Percentiles rank a stretch among this genome's conserved stretches.
Conservation (phyloP, 805 yeast species). For the Blastobotrys peoriensis region DNA sequence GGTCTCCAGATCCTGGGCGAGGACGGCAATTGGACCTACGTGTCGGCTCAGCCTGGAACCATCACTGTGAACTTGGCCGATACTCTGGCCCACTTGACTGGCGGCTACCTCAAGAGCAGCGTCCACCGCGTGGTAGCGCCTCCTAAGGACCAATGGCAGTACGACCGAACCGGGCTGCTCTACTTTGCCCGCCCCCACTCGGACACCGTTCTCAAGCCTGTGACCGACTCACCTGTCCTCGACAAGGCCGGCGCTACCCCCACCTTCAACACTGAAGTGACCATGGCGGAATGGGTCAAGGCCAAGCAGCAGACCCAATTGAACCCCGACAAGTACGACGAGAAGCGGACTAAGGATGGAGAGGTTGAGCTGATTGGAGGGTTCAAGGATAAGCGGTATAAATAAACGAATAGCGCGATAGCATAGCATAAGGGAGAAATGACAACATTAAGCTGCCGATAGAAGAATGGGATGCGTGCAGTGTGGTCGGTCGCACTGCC, state of each 20-base stretch:
- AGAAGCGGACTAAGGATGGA: neutral
- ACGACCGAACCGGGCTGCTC: slow-evolving; percentile 1
- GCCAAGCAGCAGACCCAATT: slow-evolving; percentile 5
- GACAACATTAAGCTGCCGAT: too few relatives aligned
- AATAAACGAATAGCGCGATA: slow-evolving; percentile 1
- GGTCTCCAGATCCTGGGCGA: slow-evolving; percentile 2
- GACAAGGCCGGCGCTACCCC: slow-evolving; percentile 4
- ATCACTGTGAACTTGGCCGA: slow-evolving; percentile 4
- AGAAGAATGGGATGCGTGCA: too few relatives aligned
- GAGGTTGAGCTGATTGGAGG: slow-evolving; percentile 6
- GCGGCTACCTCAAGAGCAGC: slow-evolving; percentile 2
- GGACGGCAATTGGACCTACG: slow-evolving; percentile 2
- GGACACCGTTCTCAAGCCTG: neutral
- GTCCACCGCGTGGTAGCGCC: slow-evolving; percentile 1
- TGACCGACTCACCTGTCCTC: slow-evolving; percentile 5
- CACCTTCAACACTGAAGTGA: neutral
- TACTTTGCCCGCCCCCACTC: slow-evolving; percentile 4
- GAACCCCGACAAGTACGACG: slow-evolving; percentile 2
- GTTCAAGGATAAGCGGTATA: slow-evolving; percentile 2
- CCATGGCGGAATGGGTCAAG: slow-evolving; percentile 9
- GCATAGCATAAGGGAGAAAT: too few relatives aligned
- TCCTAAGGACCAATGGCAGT: slow-evolving; percentile 1
- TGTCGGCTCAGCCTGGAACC: slow-evolving; percentile 1
- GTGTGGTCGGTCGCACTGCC: too few relatives aligned
- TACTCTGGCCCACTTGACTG: slow-evolving; percentile 1